Base-by-base conservation (phyloP, 371 early-diverging fungal genomes). In the Mortierella sp. region DNA sequence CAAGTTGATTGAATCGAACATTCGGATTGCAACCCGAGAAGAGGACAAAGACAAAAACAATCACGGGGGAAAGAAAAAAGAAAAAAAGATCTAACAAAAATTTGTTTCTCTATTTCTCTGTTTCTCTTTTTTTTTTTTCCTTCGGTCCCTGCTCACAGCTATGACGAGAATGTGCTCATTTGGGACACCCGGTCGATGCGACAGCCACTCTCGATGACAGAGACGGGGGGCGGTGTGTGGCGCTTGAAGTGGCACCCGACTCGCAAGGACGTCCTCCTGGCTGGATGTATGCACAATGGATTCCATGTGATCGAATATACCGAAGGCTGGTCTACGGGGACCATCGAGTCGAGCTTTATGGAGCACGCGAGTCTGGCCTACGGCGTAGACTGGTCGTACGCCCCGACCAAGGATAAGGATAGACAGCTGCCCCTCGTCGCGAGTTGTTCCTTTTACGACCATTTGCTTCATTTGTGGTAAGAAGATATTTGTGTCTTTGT, bases 381-480 rank as follows among this genome's bases (percentile, higher is more conserved):
- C 81, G 97, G 98, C 45, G 94, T 92, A 0, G 97, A 97, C 85
- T 98, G 98, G 98, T 90, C 93, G 37, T 93, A 89, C 77, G 82
- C 78, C 13, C 70, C 63, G 64, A 48, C 48, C 65, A 24, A 43
- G 68, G 0, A 26, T 50, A 3, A 34, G 0, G 44, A 58, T n/a
- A n/a, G n/a, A n/a, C n/a, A n/a, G 7, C 77, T 76, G 11, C 83
- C 87, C 55, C 83, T 95, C 47, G 89, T 96, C 19, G 96, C 93
- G 10, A 95, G 95, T 24, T 97, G 97, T 76, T 97, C 97, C 8
- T 98, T 98, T 80, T 98, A 98, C 80, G 97, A 98, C 84, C 97
- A 97, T 85, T 69, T 90, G 11, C 88, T 96, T 64, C 94, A 94
- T 78, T 85, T 98, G 6, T 98, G 98, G 96, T 83, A 89, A 61